A percentile compares a stretch with the other conserved stretches of the same genome.
These are phyloP conservation scores for Papiliotrema flavescens DNA, from an alignment of 1,284 basidiomycete species.

Conservation along the genomic window DNA sequence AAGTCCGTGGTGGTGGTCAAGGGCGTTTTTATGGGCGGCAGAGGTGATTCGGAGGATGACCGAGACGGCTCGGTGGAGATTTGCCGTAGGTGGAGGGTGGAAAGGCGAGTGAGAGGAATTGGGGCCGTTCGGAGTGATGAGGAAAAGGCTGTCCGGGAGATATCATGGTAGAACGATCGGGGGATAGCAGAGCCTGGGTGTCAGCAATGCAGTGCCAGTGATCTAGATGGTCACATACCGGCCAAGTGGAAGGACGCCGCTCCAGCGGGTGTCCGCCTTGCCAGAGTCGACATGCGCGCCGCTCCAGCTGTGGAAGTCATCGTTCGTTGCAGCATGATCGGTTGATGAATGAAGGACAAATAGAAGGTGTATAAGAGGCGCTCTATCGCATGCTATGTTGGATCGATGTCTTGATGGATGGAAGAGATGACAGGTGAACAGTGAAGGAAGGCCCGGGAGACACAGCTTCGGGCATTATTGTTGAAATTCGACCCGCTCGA, in stretches of 20 bases:
- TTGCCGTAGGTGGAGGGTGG: slow-evolving; percentile 8
- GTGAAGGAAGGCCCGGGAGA: too few relatives aligned
- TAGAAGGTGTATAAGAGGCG: background rate
- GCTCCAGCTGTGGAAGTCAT: background rate
- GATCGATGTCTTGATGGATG: background rate
- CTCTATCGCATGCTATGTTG: background rate
- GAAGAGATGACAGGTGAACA: background rate
- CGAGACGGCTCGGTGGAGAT: slow-evolving; percentile 26
- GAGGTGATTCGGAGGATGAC: slow-evolving; percentile 5
- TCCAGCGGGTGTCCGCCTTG: background rate
- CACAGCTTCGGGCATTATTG: background rate
- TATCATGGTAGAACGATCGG: background rate
- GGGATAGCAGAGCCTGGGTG: slow-evolving; percentile 3
- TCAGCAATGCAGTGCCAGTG: background rate
- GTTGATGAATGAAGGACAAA: background rate
- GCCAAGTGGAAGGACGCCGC: background rate
- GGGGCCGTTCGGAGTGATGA: slow-evolving; percentile 4
- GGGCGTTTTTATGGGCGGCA: slow-evolving; percentile 11
- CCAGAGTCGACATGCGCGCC: background rate
- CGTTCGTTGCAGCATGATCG: background rate
- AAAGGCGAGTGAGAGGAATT: slow-evolving; percentile 14
- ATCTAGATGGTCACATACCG: background rate
- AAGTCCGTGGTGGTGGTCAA: slow-evolving; percentile 8
- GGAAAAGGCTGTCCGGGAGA: slow-evolving; percentile 6
- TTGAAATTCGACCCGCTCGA: background rate